Evolutionary conservation across 495 filamentous ascomycete species (phyloP).

Genomic region (Baudoinia panamericana): DNA sequence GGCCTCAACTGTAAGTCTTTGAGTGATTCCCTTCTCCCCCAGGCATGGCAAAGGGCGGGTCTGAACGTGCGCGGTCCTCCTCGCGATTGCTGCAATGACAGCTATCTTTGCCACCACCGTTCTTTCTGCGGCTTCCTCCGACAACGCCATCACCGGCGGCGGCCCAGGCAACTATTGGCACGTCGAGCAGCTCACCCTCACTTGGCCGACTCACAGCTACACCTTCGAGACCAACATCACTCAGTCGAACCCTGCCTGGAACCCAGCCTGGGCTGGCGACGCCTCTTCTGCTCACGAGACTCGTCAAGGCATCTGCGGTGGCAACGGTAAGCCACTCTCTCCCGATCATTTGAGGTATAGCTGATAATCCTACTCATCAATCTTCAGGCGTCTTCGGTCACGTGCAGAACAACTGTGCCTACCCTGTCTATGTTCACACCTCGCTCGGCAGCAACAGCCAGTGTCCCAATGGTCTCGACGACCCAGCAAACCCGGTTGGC

Average conservation of each 20-base stretch:
- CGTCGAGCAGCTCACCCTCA: neutral
- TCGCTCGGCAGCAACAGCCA: neutral
- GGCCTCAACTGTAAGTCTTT: too few species aligned
- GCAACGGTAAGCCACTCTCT: too few species aligned
- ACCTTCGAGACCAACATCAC: neutral
- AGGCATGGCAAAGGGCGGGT: too few species aligned
- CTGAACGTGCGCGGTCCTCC: too few species aligned
- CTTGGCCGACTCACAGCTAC: neutral
- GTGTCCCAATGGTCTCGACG: neutral
- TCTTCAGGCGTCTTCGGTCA: neutral
- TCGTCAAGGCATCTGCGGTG: too few species aligned
- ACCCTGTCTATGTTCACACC: constrained; percentile 1
- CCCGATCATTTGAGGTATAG: too few species aligned
- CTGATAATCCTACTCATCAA: neutral
- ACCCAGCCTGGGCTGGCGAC: constrained; percentile 1
- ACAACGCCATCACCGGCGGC: neutral
- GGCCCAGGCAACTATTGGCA: neutral
- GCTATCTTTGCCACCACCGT: neutral
- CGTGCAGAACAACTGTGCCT: neutral
- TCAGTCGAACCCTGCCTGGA: neutral
- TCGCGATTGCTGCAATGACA: too few species aligned
- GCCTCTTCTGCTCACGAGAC: neutral
- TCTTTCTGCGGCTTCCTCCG: neutral
- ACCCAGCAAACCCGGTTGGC: neutral
- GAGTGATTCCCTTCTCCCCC: too few species aligned